Evolutionary conservation across 1,139 yeast genomes (phyloP).

Genomic region (Arxiozyma heterogenica): DNA sequence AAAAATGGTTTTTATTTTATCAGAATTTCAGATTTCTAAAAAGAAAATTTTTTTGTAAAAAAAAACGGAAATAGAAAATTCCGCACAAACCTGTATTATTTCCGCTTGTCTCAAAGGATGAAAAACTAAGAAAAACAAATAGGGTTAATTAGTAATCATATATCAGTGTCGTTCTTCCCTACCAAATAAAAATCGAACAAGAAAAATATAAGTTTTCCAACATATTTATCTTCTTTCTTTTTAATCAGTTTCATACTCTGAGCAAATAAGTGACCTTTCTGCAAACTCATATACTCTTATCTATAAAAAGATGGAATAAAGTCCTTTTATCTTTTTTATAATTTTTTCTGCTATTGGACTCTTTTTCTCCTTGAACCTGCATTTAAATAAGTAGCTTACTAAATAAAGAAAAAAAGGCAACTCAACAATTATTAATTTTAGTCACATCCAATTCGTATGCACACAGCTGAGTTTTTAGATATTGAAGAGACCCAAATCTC

Average conservation of each 20-base stretch:
- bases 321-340: background rate
- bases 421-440: too few relatives aligned
- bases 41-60: too few relatives aligned
- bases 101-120: background rate
- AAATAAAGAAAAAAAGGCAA: background rate
- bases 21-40: background rate
- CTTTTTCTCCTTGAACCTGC: background rate
- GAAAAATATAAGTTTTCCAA: background rate
- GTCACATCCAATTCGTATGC: slow-evolving; percentile 27
- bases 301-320: too few relatives aligned
- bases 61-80: background rate
- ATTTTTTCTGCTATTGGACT: background rate
- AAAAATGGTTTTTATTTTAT: too few relatives aligned
- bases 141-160: background rate
- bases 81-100: background rate
- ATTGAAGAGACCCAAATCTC: slow-evolving; percentile 52
- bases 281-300: too few relatives aligned
- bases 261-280: too few relatives aligned
- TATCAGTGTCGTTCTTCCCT: background rate
- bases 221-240: background rate
- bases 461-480: slow-evolving; percentile 60
- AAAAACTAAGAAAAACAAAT: background rate
- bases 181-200: background rate
- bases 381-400: background rate
- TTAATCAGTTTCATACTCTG: background rate